phyloP scores from a whole-genome alignment of 371 early-diverging fungal genomes.

The Dinochytrium kinnereticum region DNA sequence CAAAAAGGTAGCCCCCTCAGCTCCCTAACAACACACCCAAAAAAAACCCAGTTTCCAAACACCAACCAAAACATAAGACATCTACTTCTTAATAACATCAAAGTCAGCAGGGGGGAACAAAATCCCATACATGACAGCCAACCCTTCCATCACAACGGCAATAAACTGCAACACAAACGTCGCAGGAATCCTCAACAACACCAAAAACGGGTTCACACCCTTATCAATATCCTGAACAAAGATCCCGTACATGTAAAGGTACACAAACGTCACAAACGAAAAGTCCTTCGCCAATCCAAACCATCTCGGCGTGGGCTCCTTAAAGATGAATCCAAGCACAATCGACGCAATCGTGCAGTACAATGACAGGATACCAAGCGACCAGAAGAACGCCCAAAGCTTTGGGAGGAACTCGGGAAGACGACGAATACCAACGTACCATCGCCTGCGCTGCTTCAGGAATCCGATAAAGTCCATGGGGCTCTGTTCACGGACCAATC shows the following conservation, averaged over 20 bases:
- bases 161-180: slow-evolving; percentile 53
- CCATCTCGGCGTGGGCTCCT: slow-evolving; percentile 53
- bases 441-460: slow-evolving; percentile 59
- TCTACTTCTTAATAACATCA: slow-evolving; percentile 59
- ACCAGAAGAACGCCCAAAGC: slow-evolving; percentile 59
- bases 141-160: slow-evolving; percentile 50
- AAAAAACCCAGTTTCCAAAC: not conserved
- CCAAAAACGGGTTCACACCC: slow-evolving; percentile 44
- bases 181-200: slow-evolving; percentile 45
- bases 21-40: not conserved
- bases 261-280: slow-evolving; percentile 51
- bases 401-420: slow-evolving; percentile 54
- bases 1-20: not conserved
- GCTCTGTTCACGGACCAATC: slow-evolving; percentile 57
- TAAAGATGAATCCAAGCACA: slow-evolving; percentile 45
- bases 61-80: not conserved
- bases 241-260: slow-evolving; percentile 54
- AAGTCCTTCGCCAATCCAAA: slow-evolving; percentile 57
- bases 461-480: slow-evolving; percentile 56
- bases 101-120: slow-evolving; percentile 55
- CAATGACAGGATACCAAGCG: slow-evolving; percentile 50
- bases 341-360: slow-evolving; percentile 50
- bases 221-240: slow-evolving; percentile 58
- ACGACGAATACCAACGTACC: slow-evolving; percentile 61
- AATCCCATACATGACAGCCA: slow-evolving; percentile 54